Evolutionary conservation across 495 filamentous ascomycete species (phyloP), one percentile per base, ranked within the genome.

Genomic region (Penicillium argentinense): DNA sequence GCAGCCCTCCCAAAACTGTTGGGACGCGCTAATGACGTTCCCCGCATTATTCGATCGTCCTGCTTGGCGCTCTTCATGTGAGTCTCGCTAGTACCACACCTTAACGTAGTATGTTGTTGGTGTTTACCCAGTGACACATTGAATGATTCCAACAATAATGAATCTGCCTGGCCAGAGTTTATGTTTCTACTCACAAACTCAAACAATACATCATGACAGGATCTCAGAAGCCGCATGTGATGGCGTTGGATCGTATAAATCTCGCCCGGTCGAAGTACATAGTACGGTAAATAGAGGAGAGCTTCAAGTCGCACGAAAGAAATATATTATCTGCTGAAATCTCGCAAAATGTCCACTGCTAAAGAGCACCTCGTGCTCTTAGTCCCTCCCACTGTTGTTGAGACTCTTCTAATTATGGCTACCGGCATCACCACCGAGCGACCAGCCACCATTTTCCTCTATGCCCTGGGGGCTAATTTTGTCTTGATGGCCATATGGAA

Each of bases 401-500:
- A 46, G 30, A 51, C 42, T 1, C 34, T 45, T 6, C 27, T 51
- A 4, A 19, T 51, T 5, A 41, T 45, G 11, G 22, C 28, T 6
- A 34, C 27, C n/a, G 41, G 17, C 12, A 39, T 51, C 9, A 45
- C 27, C 18, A 16, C 36, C 11, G 23, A 32, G 43, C 16, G 59
- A 54, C 34, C 53, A 28, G 25, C 29, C 6, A 56, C 54, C 1
- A 39, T 65, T 9, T 45, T 44, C 12, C 34, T 66, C 1, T 45
- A 49, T 2, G 39, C 60, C 4, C 21, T 64, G 6, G 53, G 54
- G 0, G 51, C 61, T 12, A 71, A 70, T 25, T 17, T 70, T 13
- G 9, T 49, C 0, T 23, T 68, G 6, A 34, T 54, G 16, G 38
- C 42, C 2, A 32, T 78, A 18, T 91, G 76, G 66, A 66, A 54